Evolutionary conservation across 805 yeast species (phyloP).

Genomic region (Myxozyma monticola): DNA sequence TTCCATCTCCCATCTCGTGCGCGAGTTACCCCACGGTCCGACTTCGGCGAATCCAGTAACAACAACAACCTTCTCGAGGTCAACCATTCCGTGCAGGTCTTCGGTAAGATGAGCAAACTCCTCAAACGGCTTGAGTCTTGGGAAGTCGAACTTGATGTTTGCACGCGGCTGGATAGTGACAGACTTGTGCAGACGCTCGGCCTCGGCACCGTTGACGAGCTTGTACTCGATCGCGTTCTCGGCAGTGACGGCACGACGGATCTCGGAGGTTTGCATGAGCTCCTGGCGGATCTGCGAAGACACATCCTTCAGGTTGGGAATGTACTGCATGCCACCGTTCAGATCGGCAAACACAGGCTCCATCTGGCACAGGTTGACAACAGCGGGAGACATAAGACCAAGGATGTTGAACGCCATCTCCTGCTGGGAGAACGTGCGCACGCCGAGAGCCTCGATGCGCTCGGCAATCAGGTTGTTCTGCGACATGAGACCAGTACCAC

Average conservation of each 20-base stretch:
- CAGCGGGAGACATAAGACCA: conserved; percentile 87
- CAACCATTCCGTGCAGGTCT: conserved; percentile 84
- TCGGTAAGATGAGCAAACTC: conserved; percentile 48
- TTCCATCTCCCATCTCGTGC: conserved; percentile 99
- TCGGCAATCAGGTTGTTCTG: conserved; percentile 97
- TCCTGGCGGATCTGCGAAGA: conserved; percentile 74
- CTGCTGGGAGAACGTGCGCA: conserved; percentile 96
- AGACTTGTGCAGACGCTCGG: conserved; percentile 80
- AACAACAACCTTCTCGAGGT: conserved; percentile 87
- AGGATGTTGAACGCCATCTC: conserved; percentile 99
- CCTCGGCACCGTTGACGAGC: conserved; percentile 81
- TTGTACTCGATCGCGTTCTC: conserved; percentile 88
- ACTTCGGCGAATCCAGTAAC: conserved; percentile 98
- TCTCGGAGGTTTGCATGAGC: conserved; percentile 77
- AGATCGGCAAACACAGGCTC: conserved; percentile 96
- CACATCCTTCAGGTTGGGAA: conserved; percentile 86
- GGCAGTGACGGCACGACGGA: conserved; percentile 91
- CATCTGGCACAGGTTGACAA: conserved; percentile 83
- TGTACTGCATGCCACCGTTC: conserved; percentile 96
- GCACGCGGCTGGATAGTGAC: conserved; percentile 88
- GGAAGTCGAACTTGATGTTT: conserved; percentile 92
- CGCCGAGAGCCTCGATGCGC: conserved; percentile 93
- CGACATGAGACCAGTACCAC: conserved; percentile 99
- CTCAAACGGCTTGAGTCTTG: conserved; percentile 73
- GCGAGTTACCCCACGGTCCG: conserved; percentile 98